A percentile compares a stretch with the other conserved stretches of the same genome.
Conservation (phyloP, 768 basidiomycete species). For the Tylopilus plumbeoviolaceoides region DNA sequence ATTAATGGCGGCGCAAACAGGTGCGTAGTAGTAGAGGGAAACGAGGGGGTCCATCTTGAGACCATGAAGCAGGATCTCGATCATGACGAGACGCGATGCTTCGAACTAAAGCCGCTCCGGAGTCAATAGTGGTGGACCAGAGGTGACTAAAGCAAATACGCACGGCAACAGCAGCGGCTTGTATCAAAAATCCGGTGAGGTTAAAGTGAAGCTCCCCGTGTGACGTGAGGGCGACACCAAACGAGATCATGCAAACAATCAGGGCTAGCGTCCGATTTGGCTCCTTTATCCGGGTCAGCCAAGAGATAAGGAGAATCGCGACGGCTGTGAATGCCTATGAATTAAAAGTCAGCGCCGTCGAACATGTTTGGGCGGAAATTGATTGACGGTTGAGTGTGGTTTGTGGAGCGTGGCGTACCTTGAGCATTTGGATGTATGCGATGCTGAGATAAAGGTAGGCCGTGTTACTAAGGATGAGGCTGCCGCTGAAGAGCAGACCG, state of each 20-base stretch:
- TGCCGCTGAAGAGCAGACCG: conserved; percentile 89
- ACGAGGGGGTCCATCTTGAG: conserved; percentile 97
- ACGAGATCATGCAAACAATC: conserved; percentile 89
- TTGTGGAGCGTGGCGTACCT: conserved; percentile 41
- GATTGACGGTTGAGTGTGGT: background rate
- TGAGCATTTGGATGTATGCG: conserved; percentile 96
- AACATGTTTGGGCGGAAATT: background rate
- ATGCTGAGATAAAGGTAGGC: conserved; percentile 91
- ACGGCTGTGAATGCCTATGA: conserved; percentile 84
- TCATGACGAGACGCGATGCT: conserved; percentile 91
- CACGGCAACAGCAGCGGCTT: conserved; percentile 82
- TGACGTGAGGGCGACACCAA: conserved; percentile 85
- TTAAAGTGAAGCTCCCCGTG: conserved; percentile 87
- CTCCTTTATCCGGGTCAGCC: conserved; percentile 84
- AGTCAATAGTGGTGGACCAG: background rate
- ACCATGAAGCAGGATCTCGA: conserved; percentile 90
- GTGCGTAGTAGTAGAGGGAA: conserved; percentile 94
- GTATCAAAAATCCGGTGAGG: conserved; percentile 80
- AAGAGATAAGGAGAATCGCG: conserved; percentile 90
- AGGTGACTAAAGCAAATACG: background rate
- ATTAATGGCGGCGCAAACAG: conserved; percentile 91
- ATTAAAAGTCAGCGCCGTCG: background rate
- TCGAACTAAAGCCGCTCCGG: conserved; percentile 61
- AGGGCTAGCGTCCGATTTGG: conserved; percentile 74
- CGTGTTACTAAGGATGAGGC: conserved; percentile 86